A percentile compares a stretch with the other conserved stretches of the same genome.
Evolutionary conservation across 1,139 yeast species (phyloP).

Genomic region (Saccharomyces hybrid): DNA sequence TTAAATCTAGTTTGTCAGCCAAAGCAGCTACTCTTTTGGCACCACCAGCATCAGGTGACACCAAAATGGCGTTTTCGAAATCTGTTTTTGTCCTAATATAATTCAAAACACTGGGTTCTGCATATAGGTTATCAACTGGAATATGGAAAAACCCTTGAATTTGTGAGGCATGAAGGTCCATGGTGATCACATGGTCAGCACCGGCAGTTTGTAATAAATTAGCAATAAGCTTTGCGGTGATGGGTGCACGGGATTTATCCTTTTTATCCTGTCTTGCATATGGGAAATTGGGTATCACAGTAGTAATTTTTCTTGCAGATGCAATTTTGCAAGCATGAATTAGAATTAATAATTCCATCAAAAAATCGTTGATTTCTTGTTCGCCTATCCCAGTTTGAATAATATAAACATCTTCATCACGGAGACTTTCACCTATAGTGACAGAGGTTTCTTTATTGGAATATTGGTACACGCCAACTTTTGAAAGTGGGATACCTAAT

Average conservation of each 20-base stretch:
- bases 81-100: too few species aligned
- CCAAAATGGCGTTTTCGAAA: too few species aligned
- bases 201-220: conserved; percentile 72
- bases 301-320: conserved; percentile 71
- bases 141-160: too few species aligned
- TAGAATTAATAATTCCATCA: conserved; percentile 64
- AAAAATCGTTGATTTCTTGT: conserved; percentile 53
- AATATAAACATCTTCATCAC: conserved; percentile 72
- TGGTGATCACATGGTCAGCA: conserved; percentile 32
- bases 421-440: conserved; percentile 63
- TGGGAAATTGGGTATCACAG: conserved; percentile 73
- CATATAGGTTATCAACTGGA: too few species aligned
- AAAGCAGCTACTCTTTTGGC: too few species aligned
- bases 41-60: too few species aligned
- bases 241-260: conserved; percentile 75
- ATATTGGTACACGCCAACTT: conserved; percentile 61
- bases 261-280: conserved; percentile 80
- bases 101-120: too few species aligned
- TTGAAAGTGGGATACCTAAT: conserved; percentile 53
- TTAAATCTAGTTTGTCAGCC: too few species aligned
- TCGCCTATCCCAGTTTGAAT: conserved; percentile 67
- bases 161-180: too few species aligned
- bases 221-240: conserved; percentile 74
- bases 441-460: conserved; percentile 67
- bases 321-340: conserved; percentile 74